phyloP scores from a whole-genome alignment of 2,329 filamentous ascomycete species.

The Exophiala oligosperma region DNA sequence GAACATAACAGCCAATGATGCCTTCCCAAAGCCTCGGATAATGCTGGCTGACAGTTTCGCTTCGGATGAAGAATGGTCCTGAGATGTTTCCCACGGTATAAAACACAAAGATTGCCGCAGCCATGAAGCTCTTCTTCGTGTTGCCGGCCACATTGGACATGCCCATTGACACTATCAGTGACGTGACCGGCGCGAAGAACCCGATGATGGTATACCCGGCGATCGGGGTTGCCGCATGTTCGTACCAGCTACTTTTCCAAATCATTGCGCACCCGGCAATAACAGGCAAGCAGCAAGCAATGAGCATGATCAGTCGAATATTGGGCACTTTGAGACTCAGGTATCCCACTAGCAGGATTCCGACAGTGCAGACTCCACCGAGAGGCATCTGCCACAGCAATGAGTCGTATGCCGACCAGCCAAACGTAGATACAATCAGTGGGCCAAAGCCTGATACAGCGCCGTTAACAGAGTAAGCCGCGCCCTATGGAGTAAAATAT shows the following conservation, averaged over 20 bases:
- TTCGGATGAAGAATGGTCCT: conserved; percentile 69
- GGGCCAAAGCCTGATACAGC: conserved; percentile 71
- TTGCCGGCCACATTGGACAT: conserved; percentile 72
- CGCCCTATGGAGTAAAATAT: conserved; percentile 38
- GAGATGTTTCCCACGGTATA: conserved; percentile 78
- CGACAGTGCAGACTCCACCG: conserved; percentile 66
- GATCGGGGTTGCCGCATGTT: conserved; percentile 65
- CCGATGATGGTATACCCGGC: conserved; percentile 72
- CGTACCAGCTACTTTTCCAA: conserved; percentile 66
- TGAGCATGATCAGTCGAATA: conserved; percentile 64
- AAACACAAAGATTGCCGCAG: conserved; percentile 70
- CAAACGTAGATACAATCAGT: conserved; percentile 70
- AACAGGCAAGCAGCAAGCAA: conserved; percentile 69
- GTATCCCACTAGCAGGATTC: conserved; percentile 66
- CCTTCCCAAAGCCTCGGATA: conserved; percentile 72
- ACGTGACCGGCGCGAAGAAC: conserved; percentile 71
- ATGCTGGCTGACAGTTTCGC: conserved; percentile 63
- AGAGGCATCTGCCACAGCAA: conserved; percentile 76
- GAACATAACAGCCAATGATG: conserved; percentile 65
- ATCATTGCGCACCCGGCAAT: conserved; percentile 74
- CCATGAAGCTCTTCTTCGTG: conserved; percentile 77
- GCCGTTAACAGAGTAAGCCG: conserved; percentile 69
- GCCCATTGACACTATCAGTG: conserved; percentile 57
- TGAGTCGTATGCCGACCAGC: conserved; percentile 62
- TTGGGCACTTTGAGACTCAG: conserved; percentile 62